Base-by-base conservation (phyloP, 352 stramenopile species). In the Phytophthora cryptogea region DNA sequence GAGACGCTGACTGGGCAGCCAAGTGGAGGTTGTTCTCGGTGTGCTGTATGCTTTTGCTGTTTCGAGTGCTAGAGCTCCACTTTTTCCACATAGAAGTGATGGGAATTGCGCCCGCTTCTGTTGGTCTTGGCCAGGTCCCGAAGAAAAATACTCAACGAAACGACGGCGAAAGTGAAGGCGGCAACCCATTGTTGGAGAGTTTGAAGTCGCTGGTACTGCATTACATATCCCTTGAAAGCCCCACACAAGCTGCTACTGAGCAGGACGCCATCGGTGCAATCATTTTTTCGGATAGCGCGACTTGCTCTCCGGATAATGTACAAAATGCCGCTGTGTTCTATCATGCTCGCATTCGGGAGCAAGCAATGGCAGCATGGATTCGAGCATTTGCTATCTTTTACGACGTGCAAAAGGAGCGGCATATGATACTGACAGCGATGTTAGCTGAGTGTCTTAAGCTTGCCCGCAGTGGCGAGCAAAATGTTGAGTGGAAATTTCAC, bases 81-180 rank as follows among this genome's bases (percentile, higher is more conserved):
- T 80, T 96, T 36, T 96, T 95, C 44, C 83, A 96, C 40, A 68
- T 96, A 11, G 86, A 94, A 56, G 77, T 94, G 11, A 76, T 83
- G 63, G 80, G 74, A 0, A 88, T 89, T 36, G 76, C 76, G 1
- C 89, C 89, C 43, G 86, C 84, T 23, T 95, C 86, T 2, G 89
- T 96, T 40, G 89, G 89, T 28, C 56, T 96, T 11, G 89, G 89
- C 5, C 86, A 93, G 35, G 80, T 89, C 45, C 13, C 71, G 2
- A 74, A 68, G 28, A 8, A 56, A 2, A 48, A 37, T 4, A 36
- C 23, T 17, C 47, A 63, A 20, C 47, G 59, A 31, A 59, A 68
- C 35, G 59, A 69, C 14, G 60, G 56, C 3, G 52, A 58, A 8
- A 32, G 11, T 30, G 56, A 68, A 39, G 67, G 51, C 30, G 56